Evolutionary conservation across 2,329 filamentous ascomycete genomes (phyloP).

Genomic region (Venturia effusa): DNA sequence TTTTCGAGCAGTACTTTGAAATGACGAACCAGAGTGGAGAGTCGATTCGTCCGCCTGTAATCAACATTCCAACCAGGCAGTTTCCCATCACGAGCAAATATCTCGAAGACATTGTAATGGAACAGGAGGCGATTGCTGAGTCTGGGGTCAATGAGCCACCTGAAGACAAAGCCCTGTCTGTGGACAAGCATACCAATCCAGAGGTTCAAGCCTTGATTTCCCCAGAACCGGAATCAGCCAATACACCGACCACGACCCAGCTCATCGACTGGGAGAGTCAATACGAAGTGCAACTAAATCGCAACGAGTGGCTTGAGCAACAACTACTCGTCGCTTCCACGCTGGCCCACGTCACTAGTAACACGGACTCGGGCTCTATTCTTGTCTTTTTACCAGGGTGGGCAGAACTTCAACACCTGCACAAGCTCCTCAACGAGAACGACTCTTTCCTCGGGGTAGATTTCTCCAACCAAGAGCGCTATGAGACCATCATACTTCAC

Average conservation of each 20-base stretch:
- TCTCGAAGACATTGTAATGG: slow-evolving; percentile 29
- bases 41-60: slow-evolving; percentile 26
- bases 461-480: slow-evolving; percentile 29
- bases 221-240: background rate
- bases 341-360: slow-evolving; percentile 10
- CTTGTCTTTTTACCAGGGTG: slow-evolving; percentile 39
- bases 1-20: slow-evolving; percentile 36
- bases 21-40: slow-evolving; percentile 21
- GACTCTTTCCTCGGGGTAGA: slow-evolving; percentile 25
- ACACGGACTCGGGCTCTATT: slow-evolving; percentile 21
- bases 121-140: slow-evolving; percentile 15
- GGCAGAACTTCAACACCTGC: slow-evolving; percentile 26
- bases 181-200: background rate
- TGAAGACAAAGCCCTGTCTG: background rate
- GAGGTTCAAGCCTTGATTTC: background rate
- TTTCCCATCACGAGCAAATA: slow-evolving; percentile 33
- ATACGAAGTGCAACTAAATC: background rate
- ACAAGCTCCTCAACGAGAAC: background rate
- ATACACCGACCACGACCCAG: background rate
- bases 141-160: slow-evolving; percentile 14
- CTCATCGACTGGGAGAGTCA: slow-evolving; percentile 2
- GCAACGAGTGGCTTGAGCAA: background rate
- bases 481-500: slow-evolving; percentile 37
- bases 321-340: slow-evolving; percentile 7
- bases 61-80: slow-evolving; percentile 34